Base-by-base conservation (phyloP, 2,329 filamentous ascomycete species). In the Beauveria medogensis region DNA sequence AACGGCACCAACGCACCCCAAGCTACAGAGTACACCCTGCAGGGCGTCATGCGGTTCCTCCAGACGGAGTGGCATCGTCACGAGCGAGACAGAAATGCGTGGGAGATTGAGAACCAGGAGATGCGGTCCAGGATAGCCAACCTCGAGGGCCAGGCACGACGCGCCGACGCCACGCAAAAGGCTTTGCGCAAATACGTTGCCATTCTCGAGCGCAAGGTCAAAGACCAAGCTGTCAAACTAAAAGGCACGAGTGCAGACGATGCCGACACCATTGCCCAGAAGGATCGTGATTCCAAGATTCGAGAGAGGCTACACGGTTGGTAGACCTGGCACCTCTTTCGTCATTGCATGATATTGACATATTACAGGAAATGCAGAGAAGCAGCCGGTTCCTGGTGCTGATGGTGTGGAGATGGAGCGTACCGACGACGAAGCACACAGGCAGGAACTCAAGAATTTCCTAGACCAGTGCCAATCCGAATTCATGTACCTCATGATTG, bases 51-150 rank as follows among this genome's bases (percentile, higher is more conserved):
- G 94, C 92, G 94, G 75, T 99, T 99, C 74, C 85, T 99, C 44
- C 94, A 99, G 78, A 94, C 94, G 53, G 93, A 99, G 83, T 99
- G 94, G 94, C 94, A 99, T 76, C 89, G 91, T 67, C 93, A 99
- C 75, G 94, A 99, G 77, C 90, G 94, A 76, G 94, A 97, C 72
- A 87, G 94, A 69, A 99, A 99, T 77, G 88, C 92, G 43, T 99
- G 94, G 94, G 94, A 99, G 75, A 99, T 99, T 72, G 94, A 99
- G 76, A 88, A 92, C 71, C 94, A 96, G 69, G 94, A 99, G 78
- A 97, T 99, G 94, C 96, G 96, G 79, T 92, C 91, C 67, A 88
- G 95, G 70, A 97, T 99, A 77, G 93, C 93, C 56, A 89, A 90
- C 69, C 84, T 97, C 65, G 94, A 99, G 76, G 94, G 94, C 59